Conservation (phyloP, 1,284 basidiomycete genomes). For the Cryptococcus deneoformans region DNA sequence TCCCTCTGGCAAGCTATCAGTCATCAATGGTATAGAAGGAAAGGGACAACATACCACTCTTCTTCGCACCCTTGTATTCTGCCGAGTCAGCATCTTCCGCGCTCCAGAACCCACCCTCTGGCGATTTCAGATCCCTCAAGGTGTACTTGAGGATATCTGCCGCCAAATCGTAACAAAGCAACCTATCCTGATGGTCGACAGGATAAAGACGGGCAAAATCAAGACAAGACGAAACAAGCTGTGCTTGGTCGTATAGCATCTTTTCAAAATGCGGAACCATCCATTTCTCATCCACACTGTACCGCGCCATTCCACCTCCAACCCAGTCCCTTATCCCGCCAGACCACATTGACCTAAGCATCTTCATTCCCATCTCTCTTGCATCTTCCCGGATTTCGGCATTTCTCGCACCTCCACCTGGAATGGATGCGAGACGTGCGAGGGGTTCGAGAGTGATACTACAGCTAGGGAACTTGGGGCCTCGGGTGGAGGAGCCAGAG, state of each 20-base stretch:
- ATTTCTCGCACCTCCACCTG: conserved; percentile 23
- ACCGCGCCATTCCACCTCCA: conserved; percentile 52
- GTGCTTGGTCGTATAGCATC: conserved; percentile 54
- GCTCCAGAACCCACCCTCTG: conserved; percentile 50
- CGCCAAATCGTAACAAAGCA: conserved; percentile 32
- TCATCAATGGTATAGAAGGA: not conserved
- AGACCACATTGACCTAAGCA: conserved; percentile 45
- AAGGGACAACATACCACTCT: conserved; percentile 14
- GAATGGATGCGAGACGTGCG: conserved; percentile 21
- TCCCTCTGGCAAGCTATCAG: conserved; percentile 38
- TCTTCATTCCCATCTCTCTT: conserved; percentile 33
- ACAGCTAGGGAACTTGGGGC: conserved; percentile 50
- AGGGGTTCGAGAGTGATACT: conserved; percentile 35
- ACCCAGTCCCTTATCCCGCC: conserved; percentile 55
- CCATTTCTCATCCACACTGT: conserved; percentile 54
- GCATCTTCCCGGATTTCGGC: conserved; percentile 22
- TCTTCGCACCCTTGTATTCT: conserved; percentile 14
- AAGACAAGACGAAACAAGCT: conserved; percentile 39
- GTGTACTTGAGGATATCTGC: conserved; percentile 50
- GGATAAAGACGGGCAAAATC: conserved; percentile 33
- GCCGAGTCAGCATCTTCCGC: conserved; percentile 55
- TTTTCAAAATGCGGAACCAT: conserved; percentile 55
- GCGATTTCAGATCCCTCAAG: conserved; percentile 44
- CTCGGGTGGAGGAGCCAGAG: conserved; percentile 26
- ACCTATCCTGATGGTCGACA: conserved; percentile 14